Evolutionary conservation across 331 rosid species (phyloP), one percentile per base, ranked within the genome.

Genomic region (Acacia concinna): DNA sequence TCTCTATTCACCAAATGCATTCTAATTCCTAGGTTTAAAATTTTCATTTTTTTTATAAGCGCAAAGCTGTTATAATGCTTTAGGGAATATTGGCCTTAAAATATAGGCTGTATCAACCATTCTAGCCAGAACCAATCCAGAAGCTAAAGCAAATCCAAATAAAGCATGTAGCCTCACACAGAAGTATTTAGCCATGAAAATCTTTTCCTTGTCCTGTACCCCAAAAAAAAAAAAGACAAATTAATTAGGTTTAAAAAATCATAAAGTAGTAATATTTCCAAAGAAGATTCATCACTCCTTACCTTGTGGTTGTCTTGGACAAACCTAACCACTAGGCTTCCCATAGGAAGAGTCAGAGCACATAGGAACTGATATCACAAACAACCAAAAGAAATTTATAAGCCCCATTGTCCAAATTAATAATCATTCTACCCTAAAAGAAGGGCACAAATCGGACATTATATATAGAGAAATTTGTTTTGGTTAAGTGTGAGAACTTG

Each of bases 181-280:
- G 72, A 81, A 94, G 83, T 94, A 92, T 85, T 94, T 92, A 4
- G 97, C 98, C 97, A 90, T 92, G 93, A 94, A 94, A 76, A 94
- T 94, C 84, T 94, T 90, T 52, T 78, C 85, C 38, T 89, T 90
- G 85, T 92, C 96, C 98, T 92, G 93, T 15, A 90, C 20, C n/a
- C 20, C n/a, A 3, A 66, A 44, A 6, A 18, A 18, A 57, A 25
- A 74, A 71, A 5, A 52, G 28, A 27, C 75, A 43, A 15, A 34
- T 23, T 34, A 31, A 54, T n/a, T 21, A 54, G 62, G 62, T 54
- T n/a, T 8, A 54, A 54, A 1, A 47, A 7, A 54, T 3, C 54
- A 76, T 38, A 60, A 14, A 46, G 17, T 3, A 37, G 27, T 0
- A 47, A 18, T 54, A 31, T 30, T 21, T 40, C 62, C 75, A 71